Evolutionary conservation across 1,139 yeast species (phyloP), one percentile per base, ranked within the genome.

Genomic region (Taphrina flavorubra): DNA sequence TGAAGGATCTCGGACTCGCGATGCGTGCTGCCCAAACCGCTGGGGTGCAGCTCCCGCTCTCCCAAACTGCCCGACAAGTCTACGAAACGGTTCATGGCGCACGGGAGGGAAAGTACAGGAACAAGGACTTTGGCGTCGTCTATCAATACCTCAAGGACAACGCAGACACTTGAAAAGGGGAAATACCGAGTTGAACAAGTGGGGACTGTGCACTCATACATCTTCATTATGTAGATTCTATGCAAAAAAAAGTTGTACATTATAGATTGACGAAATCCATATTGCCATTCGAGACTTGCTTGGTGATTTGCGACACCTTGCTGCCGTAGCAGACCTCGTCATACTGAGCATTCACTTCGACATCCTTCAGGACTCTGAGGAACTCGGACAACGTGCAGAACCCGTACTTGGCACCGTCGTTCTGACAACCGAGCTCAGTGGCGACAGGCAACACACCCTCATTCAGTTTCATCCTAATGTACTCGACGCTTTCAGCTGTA

Each of bases 1-100:
- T 84, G 72, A 85, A 85, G 74, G 88, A 85, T 74, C 81, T 85
- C 74, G 84, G 83, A 3, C 81, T 85, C 73, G 88, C 87, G 31
- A 77, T 85, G 16, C 80, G 81, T 42, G 81, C 84, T 65, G 87
- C 88, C 6, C 68, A 72, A 36, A 61, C 71, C 58, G 72, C 73
- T n/a, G 70, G 72, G 1, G 68, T 74, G 20, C 63, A 72, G n/a
- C 73, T 78, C 51, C 73, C 74, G 18, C 70, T 78, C 25, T 78
- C 77, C 1, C 73, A 72, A 42, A 65, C 67, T 18, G 78, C 77
- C n/a, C 74, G 74, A n/a, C 72, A 64, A 2, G 74, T 77, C 31
- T 78, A 78, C 72, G 69, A 74, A 56, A 61, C 68, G 31, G 78
- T 79, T n/a, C 53, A 49, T 31, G 10, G n/a, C 13, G 73, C 74